Evolutionary conservation across 2,329 filamentous ascomycete genomes (phyloP).

Genomic region (Colletotrichum godetiae): DNA sequence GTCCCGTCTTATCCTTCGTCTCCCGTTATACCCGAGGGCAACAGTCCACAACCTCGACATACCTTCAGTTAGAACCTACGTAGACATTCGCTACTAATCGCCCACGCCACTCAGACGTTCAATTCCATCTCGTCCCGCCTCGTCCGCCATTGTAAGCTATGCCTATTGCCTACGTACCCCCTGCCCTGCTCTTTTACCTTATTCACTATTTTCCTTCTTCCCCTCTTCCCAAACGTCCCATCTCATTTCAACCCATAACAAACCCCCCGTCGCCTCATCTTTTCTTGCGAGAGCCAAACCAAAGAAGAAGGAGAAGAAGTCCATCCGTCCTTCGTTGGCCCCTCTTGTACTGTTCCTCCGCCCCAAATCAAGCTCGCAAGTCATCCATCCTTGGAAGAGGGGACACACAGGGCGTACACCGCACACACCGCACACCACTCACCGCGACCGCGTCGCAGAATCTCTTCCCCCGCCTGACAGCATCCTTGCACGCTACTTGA

Average conservation of each 20-base stretch:
- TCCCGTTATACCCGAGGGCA: neutral
- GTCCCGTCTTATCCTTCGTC: neutral
- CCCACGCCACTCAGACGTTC: constrained; percentile 1
- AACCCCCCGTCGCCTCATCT: constrained; percentile 26
- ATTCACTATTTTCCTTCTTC: constrained; percentile 2
- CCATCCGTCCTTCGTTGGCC: neutral
- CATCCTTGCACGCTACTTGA: constrained; percentile 24
- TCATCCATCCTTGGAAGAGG: neutral
- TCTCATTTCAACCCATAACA: constrained; percentile 22
- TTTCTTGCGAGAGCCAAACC: constrained; percentile 15
- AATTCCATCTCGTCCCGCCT: constrained; percentile 27
- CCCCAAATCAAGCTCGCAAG: neutral
- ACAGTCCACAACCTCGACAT: neutral
- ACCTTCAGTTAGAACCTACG: neutral
- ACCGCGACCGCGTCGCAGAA: constrained; percentile 27
- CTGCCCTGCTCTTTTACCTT: constrained; percentile 11
- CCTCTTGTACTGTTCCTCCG: neutral
- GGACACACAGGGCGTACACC: constrained; percentile 4
- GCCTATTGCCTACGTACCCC: constrained; percentile 1
- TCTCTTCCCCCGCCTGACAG: constrained; percentile 20
- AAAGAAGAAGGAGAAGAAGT: constrained; percentile 1
- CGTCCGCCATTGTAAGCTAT: constrained; percentile 32
- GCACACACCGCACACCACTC: constrained; percentile 22
- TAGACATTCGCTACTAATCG: neutral
- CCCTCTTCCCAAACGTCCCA: constrained; percentile 4